These are phyloP conservation scores for Phytophthora multivora DNA, from an alignment of 352 stramenopile species.

Conservation along the genomic window DNA sequence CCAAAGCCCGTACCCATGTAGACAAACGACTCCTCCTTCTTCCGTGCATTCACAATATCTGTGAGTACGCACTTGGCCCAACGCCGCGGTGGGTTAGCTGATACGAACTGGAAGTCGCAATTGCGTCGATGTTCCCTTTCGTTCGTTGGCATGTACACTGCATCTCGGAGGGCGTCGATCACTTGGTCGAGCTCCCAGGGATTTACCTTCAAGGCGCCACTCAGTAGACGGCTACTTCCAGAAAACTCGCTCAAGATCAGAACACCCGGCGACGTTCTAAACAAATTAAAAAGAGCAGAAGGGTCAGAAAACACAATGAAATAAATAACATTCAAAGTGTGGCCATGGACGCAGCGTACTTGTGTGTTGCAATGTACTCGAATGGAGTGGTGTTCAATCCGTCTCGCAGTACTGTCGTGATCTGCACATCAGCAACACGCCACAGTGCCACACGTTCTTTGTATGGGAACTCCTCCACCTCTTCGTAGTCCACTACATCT, in stretches of 20 bases:
- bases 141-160: slow-evolving; percentile 74
- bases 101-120: slow-evolving; percentile 82
- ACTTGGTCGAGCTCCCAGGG: slow-evolving; percentile 94
- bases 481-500: slow-evolving; percentile 78
- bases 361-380: slow-evolving; percentile 83
- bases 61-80: slow-evolving; percentile 79
- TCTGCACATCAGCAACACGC: slow-evolving; percentile 76
- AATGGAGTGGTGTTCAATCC: slow-evolving; percentile 84
- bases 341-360: slow-evolving; percentile 35
- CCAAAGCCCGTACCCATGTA: slow-evolving; percentile 95
- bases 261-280: slow-evolving; percentile 75
- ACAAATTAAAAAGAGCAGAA: too few relatives aligned
- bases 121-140: slow-evolving; percentile 75
- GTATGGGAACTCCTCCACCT: slow-evolving; percentile 72
- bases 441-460: slow-evolving; percentile 76
- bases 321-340: neutral
- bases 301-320: too few relatives aligned
- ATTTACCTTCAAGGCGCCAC: slow-evolving; percentile 96
- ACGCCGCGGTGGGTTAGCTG: slow-evolving; percentile 62
- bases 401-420: slow-evolving; percentile 77
- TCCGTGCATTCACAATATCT: slow-evolving; percentile 78
- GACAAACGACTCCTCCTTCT: slow-evolving; percentile 79
- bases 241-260: slow-evolving; percentile 98
- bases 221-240: slow-evolving; percentile 94
- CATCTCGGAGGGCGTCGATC: slow-evolving; percentile 69